Evolutionary conservation across 345 rosid genomes (phyloP).

Genomic region (Pistacia integerrima): DNA sequence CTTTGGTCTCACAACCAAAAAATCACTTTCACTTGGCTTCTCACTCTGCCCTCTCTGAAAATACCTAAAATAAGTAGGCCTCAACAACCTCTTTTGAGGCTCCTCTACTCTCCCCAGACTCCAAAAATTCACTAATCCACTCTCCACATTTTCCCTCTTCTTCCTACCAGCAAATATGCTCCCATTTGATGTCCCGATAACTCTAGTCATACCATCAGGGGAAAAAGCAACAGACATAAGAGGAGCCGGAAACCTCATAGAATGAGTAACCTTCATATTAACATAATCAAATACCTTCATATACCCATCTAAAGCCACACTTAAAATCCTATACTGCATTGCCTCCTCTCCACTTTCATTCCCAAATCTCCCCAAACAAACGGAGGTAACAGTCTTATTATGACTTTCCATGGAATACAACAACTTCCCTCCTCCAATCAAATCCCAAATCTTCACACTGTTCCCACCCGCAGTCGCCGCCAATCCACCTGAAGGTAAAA

Average conservation of each 20-base stretch:
- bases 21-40: slow-evolving; percentile 71
- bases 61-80: slow-evolving; percentile 69
- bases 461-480: slow-evolving; percentile 85
- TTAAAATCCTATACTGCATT: slow-evolving; percentile 61
- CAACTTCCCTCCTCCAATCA: slow-evolving; percentile 83
- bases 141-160: slow-evolving; percentile 55
- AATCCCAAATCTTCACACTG: slow-evolving; percentile 86
- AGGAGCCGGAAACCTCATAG: slow-evolving; percentile 90
- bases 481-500: slow-evolving; percentile 86
- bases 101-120: slow-evolving; percentile 44
- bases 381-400: slow-evolving; percentile 85
- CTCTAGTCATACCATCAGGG: slow-evolving; percentile 54
- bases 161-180: slow-evolving; percentile 69
- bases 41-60: slow-evolving; percentile 83
- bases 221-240: slow-evolving; percentile 75
- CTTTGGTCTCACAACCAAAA: slow-evolving; percentile 65
- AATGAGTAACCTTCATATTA: slow-evolving; percentile 74
- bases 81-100: slow-evolving; percentile 45
- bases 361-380: slow-evolving; percentile 60
- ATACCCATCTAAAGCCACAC: slow-evolving; percentile 88
- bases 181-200: slow-evolving; percentile 78
- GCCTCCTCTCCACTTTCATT: slow-evolving; percentile 40
- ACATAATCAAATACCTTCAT: slow-evolving; percentile 91
- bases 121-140: slow-evolving; percentile 29
- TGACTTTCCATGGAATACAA: slow-evolving; percentile 88